phyloP scores from a whole-genome alignment of 2,329 filamentous ascomycete genomes.

The Graphium sp. region DNA sequence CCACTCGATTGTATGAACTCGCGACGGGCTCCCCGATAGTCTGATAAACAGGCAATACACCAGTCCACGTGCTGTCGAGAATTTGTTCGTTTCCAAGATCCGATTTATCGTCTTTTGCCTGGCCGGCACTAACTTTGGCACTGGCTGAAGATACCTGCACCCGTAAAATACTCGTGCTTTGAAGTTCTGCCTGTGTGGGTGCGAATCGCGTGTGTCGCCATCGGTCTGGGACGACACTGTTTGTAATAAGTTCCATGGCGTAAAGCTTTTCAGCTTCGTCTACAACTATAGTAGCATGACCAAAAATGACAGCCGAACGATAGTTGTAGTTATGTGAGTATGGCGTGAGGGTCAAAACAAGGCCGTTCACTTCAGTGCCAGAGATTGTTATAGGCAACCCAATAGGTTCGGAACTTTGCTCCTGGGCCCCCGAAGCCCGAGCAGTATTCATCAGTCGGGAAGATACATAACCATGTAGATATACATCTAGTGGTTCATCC shows the following conservation, averaged over 20 bases:
- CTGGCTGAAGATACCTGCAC: conserved; percentile 55
- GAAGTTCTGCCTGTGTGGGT: conserved; percentile 57
- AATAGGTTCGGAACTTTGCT: too few species aligned
- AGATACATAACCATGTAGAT: conserved; percentile 74
- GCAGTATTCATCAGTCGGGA: conserved; percentile 58
- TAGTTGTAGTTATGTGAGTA: conserved; percentile 80
- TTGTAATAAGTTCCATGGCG: conserved; percentile 64
- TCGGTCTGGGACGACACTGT: conserved; percentile 51
- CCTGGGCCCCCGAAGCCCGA: conserved; percentile 7
- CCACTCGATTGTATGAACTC: conserved; percentile 38
- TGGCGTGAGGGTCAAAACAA: conserved; percentile 65
- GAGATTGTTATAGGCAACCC: conserved; percentile 58
- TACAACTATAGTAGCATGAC: conserved; percentile 51
- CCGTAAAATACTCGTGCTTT: conserved; percentile 54
- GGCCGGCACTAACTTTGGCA: conserved; percentile 55
- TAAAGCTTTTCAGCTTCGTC: conserved; percentile 55
- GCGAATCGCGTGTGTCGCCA: conserved; percentile 56
- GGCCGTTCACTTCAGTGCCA: conserved; percentile 60
- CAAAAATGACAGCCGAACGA: conserved; percentile 64
- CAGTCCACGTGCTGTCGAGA: conserved; percentile 31
- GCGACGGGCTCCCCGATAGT: conserved; percentile 46
- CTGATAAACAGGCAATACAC: conserved; percentile 45
- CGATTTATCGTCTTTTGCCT: conserved; percentile 35
- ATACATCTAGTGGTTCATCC: conserved; percentile 54
- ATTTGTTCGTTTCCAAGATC: conserved; percentile 27